These are phyloP conservation scores for Termitomyces sp. DNA, from an alignment of 768 basidiomycete genomes.

Conservation along the genomic window DNA sequence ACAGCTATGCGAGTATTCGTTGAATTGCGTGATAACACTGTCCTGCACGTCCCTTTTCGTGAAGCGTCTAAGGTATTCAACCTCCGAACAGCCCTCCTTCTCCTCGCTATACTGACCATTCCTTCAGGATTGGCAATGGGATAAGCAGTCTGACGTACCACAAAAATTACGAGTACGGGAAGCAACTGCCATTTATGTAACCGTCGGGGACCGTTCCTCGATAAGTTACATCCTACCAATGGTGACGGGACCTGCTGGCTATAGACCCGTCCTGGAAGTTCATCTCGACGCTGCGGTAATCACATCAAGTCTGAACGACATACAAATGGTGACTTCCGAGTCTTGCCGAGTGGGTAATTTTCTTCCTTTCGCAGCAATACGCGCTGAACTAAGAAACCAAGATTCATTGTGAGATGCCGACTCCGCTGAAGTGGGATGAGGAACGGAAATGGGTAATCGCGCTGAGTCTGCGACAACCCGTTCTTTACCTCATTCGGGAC, in stretches of 20 bases:
- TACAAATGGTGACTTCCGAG: constrained; percentile 69
- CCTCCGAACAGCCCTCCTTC: background rate
- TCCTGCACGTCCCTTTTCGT: constrained; percentile 81
- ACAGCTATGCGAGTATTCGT: constrained; percentile 76
- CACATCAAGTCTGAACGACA: constrained; percentile 85
- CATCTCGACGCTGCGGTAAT: constrained; percentile 76
- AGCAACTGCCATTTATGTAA: constrained; percentile 67
- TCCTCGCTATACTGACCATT: background rate
- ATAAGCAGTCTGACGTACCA: constrained; percentile 47
- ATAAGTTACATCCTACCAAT: constrained; percentile 84
- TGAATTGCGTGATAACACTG: constrained; percentile 73
- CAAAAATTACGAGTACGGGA: constrained; percentile 53
- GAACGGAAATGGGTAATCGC: constrained; percentile 75
- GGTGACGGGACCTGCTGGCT: constrained; percentile 68
- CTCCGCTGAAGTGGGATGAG: constrained; percentile 79
- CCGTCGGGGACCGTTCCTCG: constrained; percentile 76
- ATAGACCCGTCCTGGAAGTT: constrained; percentile 73
- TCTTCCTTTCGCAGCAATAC: background rate
- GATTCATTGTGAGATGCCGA: constrained; percentile 71
- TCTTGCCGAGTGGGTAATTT: constrained; percentile 61
- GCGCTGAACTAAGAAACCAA: constrained; percentile 20
- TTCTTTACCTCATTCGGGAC: constrained; percentile 79
- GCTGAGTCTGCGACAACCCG: constrained; percentile 66
- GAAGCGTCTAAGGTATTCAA: constrained; percentile 76
- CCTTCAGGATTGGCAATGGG: constrained; percentile 88